Evolutionary conservation across 768 basidiomycete species (phyloP), one percentile per base, ranked within the genome.

Genomic region (Suillus subaureus): DNA sequence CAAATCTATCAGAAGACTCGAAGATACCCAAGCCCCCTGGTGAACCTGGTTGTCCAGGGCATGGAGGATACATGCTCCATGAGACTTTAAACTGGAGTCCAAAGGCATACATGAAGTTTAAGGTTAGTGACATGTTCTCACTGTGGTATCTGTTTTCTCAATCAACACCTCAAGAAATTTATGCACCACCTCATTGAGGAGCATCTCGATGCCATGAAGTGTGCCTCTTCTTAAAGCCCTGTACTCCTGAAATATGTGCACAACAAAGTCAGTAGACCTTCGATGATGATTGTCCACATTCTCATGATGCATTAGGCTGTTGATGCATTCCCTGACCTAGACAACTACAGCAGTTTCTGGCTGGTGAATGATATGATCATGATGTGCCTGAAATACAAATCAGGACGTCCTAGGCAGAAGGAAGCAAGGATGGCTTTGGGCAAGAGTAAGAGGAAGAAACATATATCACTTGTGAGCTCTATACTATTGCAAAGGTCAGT

Each of bases 11-110:
- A 39, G 69, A 69, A 16, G 64, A 60, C 6, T 64, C 64, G 0
- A 69, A 66, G 54, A 76, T 76, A 28, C 64, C 72, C 33, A 77
- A 76, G 45, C 75, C 74, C 4, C 21, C 18, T 13, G 73, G 73
- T 0, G 70, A 76, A 49, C 68, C 65, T 21, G 74, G 73, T 13
- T 45, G 61, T 21, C 70, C 74, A 13, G 69, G 71, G 7, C 43
- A 58, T 5, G 74, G 73, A 16, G 72, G 76, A 3, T 76, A 77
- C 49, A 75, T 54, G 7, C 65, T 77, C 12, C 56, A 71, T 43
- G 65, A 61, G 1, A 68, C 66, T 0, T 49, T 76, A 6, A 40
- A 56, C 6, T 75, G 73, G 75, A 63, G 68, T 12, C 57, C 52
- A 6, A 69, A 69, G 37, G 28, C 54, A 6, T 76, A 62, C 23